A percentile compares a stretch with the other conserved stretches of the same genome.
phyloP scores from a whole-genome alignment of 2,329 filamentous ascomycete genomes.

The Incumbomyces lentus region DNA sequence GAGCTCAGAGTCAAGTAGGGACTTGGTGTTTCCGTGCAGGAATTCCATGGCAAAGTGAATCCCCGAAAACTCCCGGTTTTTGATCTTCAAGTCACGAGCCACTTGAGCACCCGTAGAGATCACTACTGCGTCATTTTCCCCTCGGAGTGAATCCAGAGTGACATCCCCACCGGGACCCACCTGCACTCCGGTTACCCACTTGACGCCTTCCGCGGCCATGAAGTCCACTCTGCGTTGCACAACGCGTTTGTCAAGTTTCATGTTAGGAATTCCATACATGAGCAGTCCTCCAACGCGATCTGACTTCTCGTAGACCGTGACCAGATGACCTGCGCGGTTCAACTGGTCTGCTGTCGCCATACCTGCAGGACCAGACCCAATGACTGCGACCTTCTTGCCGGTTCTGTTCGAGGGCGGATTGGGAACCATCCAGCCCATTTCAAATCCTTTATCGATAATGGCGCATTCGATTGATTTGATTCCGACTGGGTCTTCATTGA shows the following conservation, averaged over 20 bases:
- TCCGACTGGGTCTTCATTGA: constrained; percentile 92
- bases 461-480: constrained; percentile 98
- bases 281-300: constrained; percentile 84
- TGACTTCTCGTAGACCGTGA: constrained; percentile 86
- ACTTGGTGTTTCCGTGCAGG: constrained; percentile 95
- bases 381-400: constrained; percentile 77
- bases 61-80: constrained; percentile 75
- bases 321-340: constrained; percentile 78
- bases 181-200: constrained; percentile 66
- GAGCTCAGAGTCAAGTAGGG: constrained; percentile 82
- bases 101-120: constrained; percentile 90
- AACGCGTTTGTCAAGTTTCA: constrained; percentile 98
- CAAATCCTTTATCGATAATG: constrained; percentile 93
- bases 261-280: constrained; percentile 98
- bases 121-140: constrained; percentile 69
- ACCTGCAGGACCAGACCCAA: constrained; percentile 86
- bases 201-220: constrained; percentile 79
- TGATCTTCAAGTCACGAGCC: constrained; percentile 82
- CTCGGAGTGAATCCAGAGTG: constrained; percentile 61
- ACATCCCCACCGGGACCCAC: constrained; percentile 65
- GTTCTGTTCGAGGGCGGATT: constrained; percentile 66
- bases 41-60: constrained; percentile 98
- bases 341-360: constrained; percentile 86
- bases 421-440: constrained; percentile 97
- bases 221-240: constrained; percentile 93